These are phyloP conservation scores for Alternaria viburni DNA, from an alignment of 2,329 filamentous ascomycete species.

Conservation along the genomic window DNA sequence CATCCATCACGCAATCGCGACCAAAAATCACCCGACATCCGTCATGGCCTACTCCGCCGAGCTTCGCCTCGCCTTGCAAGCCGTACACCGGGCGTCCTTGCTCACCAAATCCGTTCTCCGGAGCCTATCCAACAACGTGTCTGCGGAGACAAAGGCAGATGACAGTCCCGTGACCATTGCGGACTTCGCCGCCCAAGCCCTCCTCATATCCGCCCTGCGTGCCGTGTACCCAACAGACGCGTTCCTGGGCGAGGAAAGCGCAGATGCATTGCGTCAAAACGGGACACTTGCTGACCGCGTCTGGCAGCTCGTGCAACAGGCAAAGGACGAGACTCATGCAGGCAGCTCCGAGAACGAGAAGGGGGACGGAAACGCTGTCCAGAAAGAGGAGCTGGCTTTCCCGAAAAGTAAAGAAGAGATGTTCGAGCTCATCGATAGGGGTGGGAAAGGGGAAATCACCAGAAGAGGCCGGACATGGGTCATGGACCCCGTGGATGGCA, in stretches of 20 bases:
- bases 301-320: conserved; percentile 59
- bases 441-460: conserved; percentile 60
- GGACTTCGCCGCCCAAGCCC: conserved; percentile 68
- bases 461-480: conserved; percentile 61
- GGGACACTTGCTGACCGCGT: conserved; percentile 58
- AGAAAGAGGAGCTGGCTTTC: conserved; percentile 22
- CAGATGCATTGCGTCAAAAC: conserved; percentile 59
- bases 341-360: conserved; percentile 24
- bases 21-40: conserved; percentile 1
- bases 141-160: conserved; percentile 63
- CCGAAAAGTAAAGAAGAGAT: conserved; percentile 61
- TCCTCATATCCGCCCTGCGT: conserved; percentile 65
- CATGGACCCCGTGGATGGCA: conserved; percentile 70
- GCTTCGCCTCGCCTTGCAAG: conserved; percentile 42
- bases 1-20: conserved; percentile 5
- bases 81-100: conserved; percentile 62
- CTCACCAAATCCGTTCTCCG: conserved; percentile 63
- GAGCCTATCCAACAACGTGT: conserved; percentile 54
- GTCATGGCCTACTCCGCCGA: conserved; percentile 33
- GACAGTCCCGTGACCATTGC: conserved; percentile 67
- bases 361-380: conserved; percentile 21
- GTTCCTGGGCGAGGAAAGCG: conserved; percentile 69
- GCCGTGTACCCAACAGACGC: conserved; percentile 60
- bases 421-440: conserved; percentile 67
- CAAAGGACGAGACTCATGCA: conserved; percentile 40